Base-by-base conservation (phyloP, 768 basidiomycete genomes). In the Phlegmacium glaucopus region DNA sequence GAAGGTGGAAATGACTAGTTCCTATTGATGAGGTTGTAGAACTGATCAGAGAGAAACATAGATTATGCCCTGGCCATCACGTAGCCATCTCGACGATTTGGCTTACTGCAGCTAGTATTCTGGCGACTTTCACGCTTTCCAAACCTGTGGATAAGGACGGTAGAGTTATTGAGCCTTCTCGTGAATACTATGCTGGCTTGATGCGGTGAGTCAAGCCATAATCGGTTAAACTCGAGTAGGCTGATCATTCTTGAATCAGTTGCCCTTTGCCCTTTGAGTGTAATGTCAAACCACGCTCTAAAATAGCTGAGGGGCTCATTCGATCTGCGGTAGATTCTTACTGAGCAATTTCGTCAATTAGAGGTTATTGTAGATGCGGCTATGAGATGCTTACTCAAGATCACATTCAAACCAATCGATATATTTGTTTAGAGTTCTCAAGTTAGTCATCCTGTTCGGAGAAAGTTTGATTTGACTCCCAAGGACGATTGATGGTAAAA, bases 41-140 rank as follows among this genome's bases (percentile, higher is more conserved):
- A n/a, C 40, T 27, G 16, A n/a, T 17, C 22, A n/a, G 30, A 41
- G 6, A 18, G 15, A 5, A 13, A 18, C 12, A 8, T 36, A 71
- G 69, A 41, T 50, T 64, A 9, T 74, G 72, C 45, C 70, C 71
- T 0, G 72, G 72, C 7, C 49, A 52, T 11, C 62, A 68, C 38
- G 56, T 72, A 27, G 68, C 64, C 3, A 39, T 56, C 4, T 55
- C 58, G 1, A 51, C 57, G 0, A 37, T 67, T 7, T 70, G 60
- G 58, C 44, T 70, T 4, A 54, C 50, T 2, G 54, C 63, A 9
- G 65, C 66, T 4, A 61, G 61, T 4, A 50, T 74, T 9, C 61
- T 74, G 12, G 56, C 59, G 13, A 53, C 62, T 7, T 71, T 68
- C 56, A 38, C 63, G 27, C 62, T 74, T 34, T 34, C 54, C 3